Evolutionary conservation across 495 filamentous ascomycete genomes (phyloP), one percentile per base, ranked within the genome.

Genomic region (Trichoderma gamsii): DNA sequence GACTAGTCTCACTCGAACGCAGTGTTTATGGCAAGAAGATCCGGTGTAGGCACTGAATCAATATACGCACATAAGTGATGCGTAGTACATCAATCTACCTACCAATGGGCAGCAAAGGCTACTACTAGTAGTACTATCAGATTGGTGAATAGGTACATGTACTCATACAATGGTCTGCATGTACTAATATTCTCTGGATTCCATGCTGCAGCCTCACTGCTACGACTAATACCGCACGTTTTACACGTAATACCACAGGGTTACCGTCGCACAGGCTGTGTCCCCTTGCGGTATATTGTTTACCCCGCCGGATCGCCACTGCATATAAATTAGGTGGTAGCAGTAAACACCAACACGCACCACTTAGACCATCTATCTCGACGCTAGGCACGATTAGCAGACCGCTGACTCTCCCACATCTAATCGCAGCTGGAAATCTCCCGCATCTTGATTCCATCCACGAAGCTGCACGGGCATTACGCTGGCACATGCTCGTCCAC

Each of bases 241-340:
- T 1, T 44, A 44, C 41, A 21, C 21, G 49, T 23, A 52, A 52
- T 21, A 11, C 49, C 18, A 51, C 16, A 51, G 21, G 8, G 9
- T 18, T 18, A 21, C 49, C 9, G 49, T 52, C 16, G 18, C 49
- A 23, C 18, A 21, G 49, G n/a, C 8, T 52, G 18, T 52, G 18
- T 52, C 21, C 18, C 49, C 49, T 52, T 52, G 49, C 49, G 49
- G 49, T 23, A 52, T 21, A 52, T 52, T 52, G n/a, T 52, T 52
- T 52, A 52, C 49, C 49, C 49, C 49, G 49, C 49, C 49, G 49
- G 43, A 18, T 52, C 49, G 49, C 49, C 49, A 52, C 18, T n/a
- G n/a, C 49, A 52, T 23, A 18, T 23, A 38, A 38, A 52, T 52
- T 11, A n/a, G n/a, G n/a, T n/a, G n/a, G 0, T 6, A 21, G n/a